These are phyloP conservation scores for Solanum hybrid DNA, from an alignment of 305 asterid species.

Conservation along the genomic window DNA sequence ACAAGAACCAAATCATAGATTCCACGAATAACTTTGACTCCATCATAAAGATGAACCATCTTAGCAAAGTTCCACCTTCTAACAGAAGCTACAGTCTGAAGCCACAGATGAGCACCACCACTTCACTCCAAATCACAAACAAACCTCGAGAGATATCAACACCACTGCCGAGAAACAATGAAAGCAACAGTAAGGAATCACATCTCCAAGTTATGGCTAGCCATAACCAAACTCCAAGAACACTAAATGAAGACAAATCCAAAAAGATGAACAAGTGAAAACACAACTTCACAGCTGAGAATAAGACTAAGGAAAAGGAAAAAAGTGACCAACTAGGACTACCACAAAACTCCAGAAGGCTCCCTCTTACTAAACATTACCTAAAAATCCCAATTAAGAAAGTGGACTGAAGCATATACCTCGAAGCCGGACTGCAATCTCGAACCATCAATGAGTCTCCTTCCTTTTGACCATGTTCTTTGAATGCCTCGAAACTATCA, in stretches of 20 bases:
- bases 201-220: neutral
- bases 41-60: neutral
- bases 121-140: neutral
- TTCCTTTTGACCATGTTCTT: neutral
- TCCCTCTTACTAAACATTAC: no score
- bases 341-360: no score
- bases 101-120: neutral
- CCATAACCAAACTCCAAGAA: neutral
- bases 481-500: neutral
- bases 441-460: neutral
- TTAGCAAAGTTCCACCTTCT: neutral
- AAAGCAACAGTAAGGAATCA: neutral
- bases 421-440: neutral
- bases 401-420: neutral
- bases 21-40: neutral
- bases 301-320: no score
- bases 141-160: neutral
- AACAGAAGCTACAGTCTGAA: neutral
- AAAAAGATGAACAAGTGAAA: no score
- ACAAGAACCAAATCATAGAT: neutral
- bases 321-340: no score
- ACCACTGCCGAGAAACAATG: neutral
- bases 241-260: no score
- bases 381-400: no score
- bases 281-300: no score